phyloP scores from a whole-genome alignment of 1,139 yeast genomes.

The Candida frijolesensis region DNA sequence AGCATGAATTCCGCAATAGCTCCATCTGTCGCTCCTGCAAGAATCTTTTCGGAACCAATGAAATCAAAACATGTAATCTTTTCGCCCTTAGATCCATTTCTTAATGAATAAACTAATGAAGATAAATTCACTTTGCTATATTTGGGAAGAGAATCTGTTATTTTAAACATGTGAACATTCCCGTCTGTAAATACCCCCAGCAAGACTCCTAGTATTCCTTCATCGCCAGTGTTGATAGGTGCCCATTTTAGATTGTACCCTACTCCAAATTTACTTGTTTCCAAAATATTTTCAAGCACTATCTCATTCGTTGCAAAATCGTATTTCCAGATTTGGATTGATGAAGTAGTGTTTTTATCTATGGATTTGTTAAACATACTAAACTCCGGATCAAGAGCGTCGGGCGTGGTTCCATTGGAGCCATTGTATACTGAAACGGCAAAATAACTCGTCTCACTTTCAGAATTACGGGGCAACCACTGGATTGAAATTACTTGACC shows the following conservation, averaged over 20 bases:
- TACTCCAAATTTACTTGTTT: slow-evolving; percentile 53
- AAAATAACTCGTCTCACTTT: slow-evolving; percentile 33
- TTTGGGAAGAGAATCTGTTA: slow-evolving; percentile 21
- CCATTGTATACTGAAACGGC: slow-evolving; percentile 52
- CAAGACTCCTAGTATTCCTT: slow-evolving; percentile 43
- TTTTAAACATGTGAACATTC: slow-evolving; percentile 52
- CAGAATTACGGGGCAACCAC: slow-evolving; percentile 43
- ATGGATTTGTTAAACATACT: slow-evolving; percentile 27
- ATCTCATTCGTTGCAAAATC: slow-evolving; percentile 27
- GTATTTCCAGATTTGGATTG: slow-evolving; percentile 52
- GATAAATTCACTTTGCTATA: slow-evolving; percentile 28
- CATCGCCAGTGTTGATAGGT: slow-evolving; percentile 26
- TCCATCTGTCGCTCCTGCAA: slow-evolving; percentile 72
- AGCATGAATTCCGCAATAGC: slow-evolving; percentile 64
- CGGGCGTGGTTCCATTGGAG: slow-evolving; percentile 26
- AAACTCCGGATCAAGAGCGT: slow-evolving; percentile 31
- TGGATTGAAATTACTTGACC: slow-evolving; percentile 55
- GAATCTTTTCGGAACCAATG: slow-evolving; percentile 47
- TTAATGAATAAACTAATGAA: slow-evolving; percentile 29
- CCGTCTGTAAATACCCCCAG: slow-evolving; percentile 70
- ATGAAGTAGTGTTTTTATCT: slow-evolving; percentile 27
- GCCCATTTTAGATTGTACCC: slow-evolving; percentile 57
- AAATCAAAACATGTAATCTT: slow-evolving; percentile 57
- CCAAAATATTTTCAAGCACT: slow-evolving; percentile 32
- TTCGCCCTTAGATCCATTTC: slow-evolving; percentile 14